Evolutionary conservation across 2,329 filamentous ascomycete genomes (phyloP).

Genomic region (Lachnellula occidentalis): DNA sequence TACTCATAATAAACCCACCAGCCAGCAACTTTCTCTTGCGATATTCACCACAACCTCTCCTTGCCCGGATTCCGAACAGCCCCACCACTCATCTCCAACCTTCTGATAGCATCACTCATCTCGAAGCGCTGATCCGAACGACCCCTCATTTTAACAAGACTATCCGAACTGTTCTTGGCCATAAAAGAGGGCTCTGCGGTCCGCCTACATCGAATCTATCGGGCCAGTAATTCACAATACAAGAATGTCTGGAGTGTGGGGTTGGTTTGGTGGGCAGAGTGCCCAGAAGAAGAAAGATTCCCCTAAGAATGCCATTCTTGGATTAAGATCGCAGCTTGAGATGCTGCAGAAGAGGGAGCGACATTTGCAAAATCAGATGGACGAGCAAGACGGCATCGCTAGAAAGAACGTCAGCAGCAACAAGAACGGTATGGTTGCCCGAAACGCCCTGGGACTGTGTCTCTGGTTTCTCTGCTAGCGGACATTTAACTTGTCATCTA

Average conservation of each 20-base stretch:
- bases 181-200: constrained; percentile 7
- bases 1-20: neutral
- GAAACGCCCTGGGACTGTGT: neutral
- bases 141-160: neutral
- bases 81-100: constrained; percentile 26
- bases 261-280: constrained; percentile 84
- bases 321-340: constrained; percentile 80
- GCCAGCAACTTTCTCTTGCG: neutral
- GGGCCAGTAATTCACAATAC: constrained; percentile 14
- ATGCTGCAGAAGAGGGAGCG: constrained; percentile 97
- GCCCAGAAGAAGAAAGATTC: constrained; percentile 86
- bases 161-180: neutral
- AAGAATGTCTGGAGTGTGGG: constrained; percentile 65
- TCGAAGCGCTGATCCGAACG: neutral
- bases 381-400: constrained; percentile 83
- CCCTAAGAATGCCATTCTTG: constrained; percentile 93
- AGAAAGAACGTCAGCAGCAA: constrained; percentile 84
- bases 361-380: constrained; percentile 86
- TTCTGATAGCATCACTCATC: constrained; percentile 17
- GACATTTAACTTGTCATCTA: neutral
- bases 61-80: constrained; percentile 13
- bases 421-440: constrained; percentile 69
- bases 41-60: constrained; percentile 3
- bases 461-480: neutral
- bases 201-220: constrained; percentile 7